These are phyloP conservation scores for Parathielavia appendiculata DNA, from an alignment of 495 filamentous ascomycete species.

Conservation along the genomic window DNA sequence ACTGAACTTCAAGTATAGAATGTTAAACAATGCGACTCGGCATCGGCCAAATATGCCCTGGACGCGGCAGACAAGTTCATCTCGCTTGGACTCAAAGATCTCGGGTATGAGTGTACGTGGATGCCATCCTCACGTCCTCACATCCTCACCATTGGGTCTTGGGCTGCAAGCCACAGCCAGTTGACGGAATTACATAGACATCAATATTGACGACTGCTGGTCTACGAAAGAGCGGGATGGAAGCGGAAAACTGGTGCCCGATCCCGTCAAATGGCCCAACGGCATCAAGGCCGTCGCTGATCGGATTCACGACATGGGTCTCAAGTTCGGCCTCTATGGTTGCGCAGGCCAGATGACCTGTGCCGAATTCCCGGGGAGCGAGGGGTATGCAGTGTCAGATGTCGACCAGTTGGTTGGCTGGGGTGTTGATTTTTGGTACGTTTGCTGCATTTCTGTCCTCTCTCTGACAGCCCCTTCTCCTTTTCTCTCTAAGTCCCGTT, in stretches of 20 bases:
- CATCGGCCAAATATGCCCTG: conserved; percentile 22
- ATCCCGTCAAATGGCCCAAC: conserved; percentile 55
- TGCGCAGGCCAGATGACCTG: conserved; percentile 61
- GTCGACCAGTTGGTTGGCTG: conserved; percentile 58
- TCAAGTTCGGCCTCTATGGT: conserved; percentile 63
- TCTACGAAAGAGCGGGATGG: conserved; percentile 47
- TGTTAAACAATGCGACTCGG: conserved; percentile 24
- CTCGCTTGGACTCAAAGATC: conserved; percentile 44
- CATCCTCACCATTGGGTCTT: not conserved
- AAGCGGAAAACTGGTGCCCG: conserved; percentile 49
- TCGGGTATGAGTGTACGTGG: conserved; percentile 54
- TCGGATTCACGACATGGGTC: conserved; percentile 53
- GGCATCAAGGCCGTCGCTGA: conserved; percentile 57
- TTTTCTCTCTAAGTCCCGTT: not conserved
- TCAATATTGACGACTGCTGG: conserved; percentile 66
- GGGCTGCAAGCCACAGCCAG: not conserved
- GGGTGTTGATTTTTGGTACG: conserved; percentile 56
- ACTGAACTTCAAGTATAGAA: conserved; percentile 10
- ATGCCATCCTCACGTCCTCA: not conserved
- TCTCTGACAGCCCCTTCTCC: not conserved
- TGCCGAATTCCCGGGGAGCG: conserved; percentile 55
- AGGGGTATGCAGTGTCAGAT: conserved; percentile 59
- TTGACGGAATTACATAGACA: conserved; percentile 28
- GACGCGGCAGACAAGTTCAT: conserved; percentile 23
- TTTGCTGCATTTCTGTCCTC: not conserved